Base-by-base conservation (phyloP, 306 rosid genomes). In the Fagus sylvatica region DNA sequence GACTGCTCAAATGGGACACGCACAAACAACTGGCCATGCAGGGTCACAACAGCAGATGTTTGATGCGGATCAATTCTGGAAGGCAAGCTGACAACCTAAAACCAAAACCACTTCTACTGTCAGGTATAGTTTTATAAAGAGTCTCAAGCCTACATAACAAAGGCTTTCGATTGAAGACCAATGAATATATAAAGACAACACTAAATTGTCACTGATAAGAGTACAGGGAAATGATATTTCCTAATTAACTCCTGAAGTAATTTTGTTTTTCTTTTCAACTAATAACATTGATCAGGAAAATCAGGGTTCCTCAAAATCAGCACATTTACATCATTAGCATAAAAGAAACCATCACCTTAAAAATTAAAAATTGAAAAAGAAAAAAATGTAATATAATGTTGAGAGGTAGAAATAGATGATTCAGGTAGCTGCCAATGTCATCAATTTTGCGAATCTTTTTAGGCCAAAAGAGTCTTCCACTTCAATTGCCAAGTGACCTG, bases 11-110 rank as follows among this genome's bases (percentile, higher is more conserved):
- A 90, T 6, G 99, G 99, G 46, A 91, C 93, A 7, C 99, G 99
- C 71, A 96, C 91, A 85, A 91, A 96, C 88, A 96, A 82, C 78
- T 96, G 98, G 11, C 99, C 99, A 43, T 96, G 98, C 84, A 96
- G 87, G 8, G 99, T 96, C 73, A 96, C 99, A 80, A 96, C 98
- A 0, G 99, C 98, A 0, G 99, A 93, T 37, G 99, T 91, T 86
- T 91, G 98, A 78, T 93, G 98, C 3, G 99, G 98, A 81, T 96
- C 99, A 42, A 96, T 96, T 84, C 97, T 90, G 77, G 98, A 84
- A 8, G 99, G 96, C 69, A 96, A 83, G 84, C 84, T 89, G 11
- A 96, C 97, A 56, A 90, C 96, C 99, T 96, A 90, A 56, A 78
- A 72, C 49, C 62, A 77, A 75, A 74, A 70, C 37, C 46, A 64